phyloP scores from a whole-genome alignment of 31 red algal genomes.

The Porphyra umbilicalis region DNA sequence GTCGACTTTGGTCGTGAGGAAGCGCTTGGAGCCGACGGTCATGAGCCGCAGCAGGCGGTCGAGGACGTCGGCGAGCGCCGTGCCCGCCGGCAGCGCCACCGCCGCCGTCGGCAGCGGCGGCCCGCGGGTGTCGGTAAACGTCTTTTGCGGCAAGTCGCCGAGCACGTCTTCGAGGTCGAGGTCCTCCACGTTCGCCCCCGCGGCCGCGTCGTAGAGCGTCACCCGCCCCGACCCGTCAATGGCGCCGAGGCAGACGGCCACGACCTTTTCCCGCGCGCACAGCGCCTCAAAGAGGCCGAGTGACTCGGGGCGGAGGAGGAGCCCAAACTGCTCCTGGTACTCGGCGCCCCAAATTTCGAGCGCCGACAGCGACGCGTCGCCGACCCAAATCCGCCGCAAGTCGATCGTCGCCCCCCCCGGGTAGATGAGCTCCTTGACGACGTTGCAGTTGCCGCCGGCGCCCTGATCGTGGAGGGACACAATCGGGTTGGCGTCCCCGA shows the following conservation, averaged over 20 bases:
- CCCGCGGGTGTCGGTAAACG: conserved; percentile 59
- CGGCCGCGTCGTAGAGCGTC: conserved; percentile 74
- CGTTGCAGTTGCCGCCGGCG: conserved; percentile 99
- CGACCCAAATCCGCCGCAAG: conserved; percentile 79
- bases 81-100: conserved; percentile 7
- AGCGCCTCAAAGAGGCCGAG: conserved; percentile 53
- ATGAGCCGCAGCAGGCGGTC: conserved; percentile 74
- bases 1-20: conserved; percentile 99
- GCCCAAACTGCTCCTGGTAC: conserved; percentile 99
- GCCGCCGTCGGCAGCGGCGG: conserved; percentile 3
- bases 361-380: conserved; percentile 88
- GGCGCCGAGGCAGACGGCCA: conserved; percentile 59
- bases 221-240: conserved; percentile 93
- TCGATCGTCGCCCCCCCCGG: conserved; percentile 88
- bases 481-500: conserved; percentile 88
- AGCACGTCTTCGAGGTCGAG: conserved; percentile 91
- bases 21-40: conserved; percentile 93
- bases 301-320: conserved; percentile 73
- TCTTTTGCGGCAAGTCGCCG: conserved; percentile 95
- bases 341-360: conserved; percentile 99
- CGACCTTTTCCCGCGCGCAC: conserved; percentile 79
- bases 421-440: conserved; percentile 99
- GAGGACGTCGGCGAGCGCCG: conserved; percentile 27
- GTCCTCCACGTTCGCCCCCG: conserved; percentile 67
- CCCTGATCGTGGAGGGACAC: conserved; percentile 99